phyloP scores from a whole-genome alignment of 257 asterid genomes.

The Agastache rugosa region DNA sequence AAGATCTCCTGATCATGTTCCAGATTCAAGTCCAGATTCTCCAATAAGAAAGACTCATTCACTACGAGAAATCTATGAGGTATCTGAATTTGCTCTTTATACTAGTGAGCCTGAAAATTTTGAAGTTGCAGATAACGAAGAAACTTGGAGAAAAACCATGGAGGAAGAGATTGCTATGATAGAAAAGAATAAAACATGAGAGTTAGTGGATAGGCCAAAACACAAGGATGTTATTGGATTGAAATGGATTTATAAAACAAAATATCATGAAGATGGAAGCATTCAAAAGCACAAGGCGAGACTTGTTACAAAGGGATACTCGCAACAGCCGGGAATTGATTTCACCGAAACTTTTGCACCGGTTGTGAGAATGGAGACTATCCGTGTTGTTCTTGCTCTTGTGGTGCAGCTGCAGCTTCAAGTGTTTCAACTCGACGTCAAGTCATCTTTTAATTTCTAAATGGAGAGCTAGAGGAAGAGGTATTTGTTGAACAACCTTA shows the following conservation, averaged over 20 bases:
- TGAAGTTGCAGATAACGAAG: background rate
- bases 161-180: background rate
- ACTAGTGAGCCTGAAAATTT: background rate
- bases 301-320: background rate
- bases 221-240: too few species aligned
- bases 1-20: background rate
- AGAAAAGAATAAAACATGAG: too few species aligned
- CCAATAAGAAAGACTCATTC: slow-evolving; percentile 1
- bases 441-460: background rate
- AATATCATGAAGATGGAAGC: too few species aligned
- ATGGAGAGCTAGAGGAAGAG: slow-evolving; percentile 3
- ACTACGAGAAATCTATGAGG: background rate
- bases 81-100: background rate
- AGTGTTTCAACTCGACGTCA: background rate
- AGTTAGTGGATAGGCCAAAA: too few species aligned
- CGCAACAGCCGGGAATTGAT: background rate
- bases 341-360: background rate
- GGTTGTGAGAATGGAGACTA: background rate
- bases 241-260: too few species aligned
- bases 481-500: background rate
- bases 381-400: background rate
- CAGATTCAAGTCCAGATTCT: background rate
- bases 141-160: background rate
- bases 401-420: background rate
- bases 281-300: too few species aligned